Base-by-base conservation (phyloP, 73 alveolate genomes). In the Durusdinium trenchii region DNA sequence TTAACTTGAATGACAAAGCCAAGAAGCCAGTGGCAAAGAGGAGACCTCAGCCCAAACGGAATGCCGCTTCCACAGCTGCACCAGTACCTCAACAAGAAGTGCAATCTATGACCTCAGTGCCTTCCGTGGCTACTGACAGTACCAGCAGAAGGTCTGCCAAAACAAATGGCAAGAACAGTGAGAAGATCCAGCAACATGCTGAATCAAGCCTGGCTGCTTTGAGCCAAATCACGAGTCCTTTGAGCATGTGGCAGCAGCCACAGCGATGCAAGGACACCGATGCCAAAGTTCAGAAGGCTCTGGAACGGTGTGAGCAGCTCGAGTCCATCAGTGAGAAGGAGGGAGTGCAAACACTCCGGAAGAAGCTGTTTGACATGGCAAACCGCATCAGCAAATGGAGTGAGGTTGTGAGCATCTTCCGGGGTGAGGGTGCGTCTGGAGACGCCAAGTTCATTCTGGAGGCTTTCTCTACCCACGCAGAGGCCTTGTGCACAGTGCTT, bases 231-330 rank as follows among this genome's bases (percentile, higher is more conserved):
- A n/a, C 35, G 12, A 3, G 36, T n/a, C 26, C 26, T 5, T 28
- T 71, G 28, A n/a, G 30, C 26, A 20, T 71, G 48, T 71, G 84
- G 84, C 84, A 71, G 84, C 51, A n/a, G 84, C 84, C 84, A 6
- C 52, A 16, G 6, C 32, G 38, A 51, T 6, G 16, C 6, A 71
- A 71, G 84, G 84, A 71, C 36, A 35, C 38, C 36, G 84, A 71
- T 28, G 5, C 7, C 84, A 71, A 71, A 26, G 26, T 71, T 28
- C 6, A 14, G 52, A 71, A 71, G 84, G 84, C 51, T 28, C 26
- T 71, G 47, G 84, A 71, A 6, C 32, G 38, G 48, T 16, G 52
- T 28, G 6, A 5, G 36, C 48, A 71, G 84, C 48, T 71, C 10
- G 84, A n/a, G 84, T 7, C 6, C 28, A 3, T 71, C 36, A n/a